Base-by-base conservation (phyloP, 2,329 filamentous ascomycete species). In the Botrytis fragariae region DNA sequence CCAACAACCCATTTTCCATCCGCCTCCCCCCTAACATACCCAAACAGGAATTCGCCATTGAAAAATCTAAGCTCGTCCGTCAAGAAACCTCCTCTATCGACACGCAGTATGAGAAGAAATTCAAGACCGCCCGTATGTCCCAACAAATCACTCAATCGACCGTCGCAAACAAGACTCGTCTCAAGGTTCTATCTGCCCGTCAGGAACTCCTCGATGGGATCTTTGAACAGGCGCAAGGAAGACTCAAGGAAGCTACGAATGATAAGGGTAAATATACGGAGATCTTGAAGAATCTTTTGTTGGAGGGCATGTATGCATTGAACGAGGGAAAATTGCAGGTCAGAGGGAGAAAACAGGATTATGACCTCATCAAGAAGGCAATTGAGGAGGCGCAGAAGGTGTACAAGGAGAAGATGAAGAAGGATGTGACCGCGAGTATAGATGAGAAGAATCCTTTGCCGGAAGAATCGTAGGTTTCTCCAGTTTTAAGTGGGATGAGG, bases 61-160 rank as follows among this genome's bases (percentile, higher is more conserved):
- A 99, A 83, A 99, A 99, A 86, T 96, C 95, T 80, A 98, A 97
- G 88, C 93, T 99, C 69, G 96, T 98, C 80, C 95, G 94, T 83
- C 91, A 97, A 85, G 96, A 98, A 86, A 98, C 93, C 71, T 90
- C 94, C 81, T 86, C 94, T 84, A 98, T 99, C 87, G 96, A 99
- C 86, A 87, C 87, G 77, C 87, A 92, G 79, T 99, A 98, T 89
- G 93, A 95, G 86, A 98, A 98, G 90, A 98, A 98, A 87, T 97
- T 97, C 90, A 99, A 98, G 88, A 93, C 97, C 85, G 95, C 96
- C 80, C 90, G 92, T 86, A 97, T 98, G 93, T 95, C 94, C 76
- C 96, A 98, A 88, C 96, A 99, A 86, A 98, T 98, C 86, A 97
- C 95, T 77, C 93, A 93, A 82, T 98, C 95, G 77, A 98, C 95